phyloP scores from a whole-genome alignment of 768 basidiomycete species.

The Suillus weaverae region DNA sequence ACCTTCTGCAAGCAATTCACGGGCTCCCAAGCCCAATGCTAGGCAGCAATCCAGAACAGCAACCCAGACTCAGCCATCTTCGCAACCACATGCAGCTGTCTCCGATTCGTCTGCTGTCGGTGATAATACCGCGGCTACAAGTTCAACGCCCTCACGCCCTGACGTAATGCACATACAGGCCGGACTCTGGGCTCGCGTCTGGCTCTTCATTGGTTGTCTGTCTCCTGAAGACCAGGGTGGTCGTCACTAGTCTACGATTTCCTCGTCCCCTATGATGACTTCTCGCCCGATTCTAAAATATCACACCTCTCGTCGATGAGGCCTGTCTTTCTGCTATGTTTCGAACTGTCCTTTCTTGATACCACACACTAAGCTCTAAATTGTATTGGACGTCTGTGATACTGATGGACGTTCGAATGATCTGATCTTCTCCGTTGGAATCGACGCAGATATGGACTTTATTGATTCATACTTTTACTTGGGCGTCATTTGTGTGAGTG shows the following conservation, averaged over 20 bases:
- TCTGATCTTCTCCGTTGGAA: neutral
- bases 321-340: neutral
- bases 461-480: neutral
- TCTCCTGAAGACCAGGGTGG: conserved; percentile 50
- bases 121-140: neutral
- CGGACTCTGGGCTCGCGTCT: neutral
- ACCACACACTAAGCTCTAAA: neutral
- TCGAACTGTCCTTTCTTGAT: too few species aligned
- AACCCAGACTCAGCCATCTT: neutral
- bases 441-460: neutral
- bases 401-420: too few species aligned
- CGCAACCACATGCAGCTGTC: neutral
- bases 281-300: too few species aligned
- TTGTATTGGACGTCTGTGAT: too few species aligned
- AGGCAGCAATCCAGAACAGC: too few species aligned
- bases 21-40: neutral
- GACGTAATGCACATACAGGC: neutral
- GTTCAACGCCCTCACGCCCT: neutral
- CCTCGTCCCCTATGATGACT: too few species aligned
- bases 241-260: conserved; percentile 55
- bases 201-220: neutral
- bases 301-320: conserved; percentile 74
- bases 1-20: neutral
- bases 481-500: neutral
- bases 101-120: too few species aligned